Percentiles rank a stretch among this genome's conserved stretches.
These are phyloP conservation scores for Aspergillus fumigatus DNA, from an alignment of 2,329 filamentous ascomycete genomes.

Conservation along the genomic window DNA sequence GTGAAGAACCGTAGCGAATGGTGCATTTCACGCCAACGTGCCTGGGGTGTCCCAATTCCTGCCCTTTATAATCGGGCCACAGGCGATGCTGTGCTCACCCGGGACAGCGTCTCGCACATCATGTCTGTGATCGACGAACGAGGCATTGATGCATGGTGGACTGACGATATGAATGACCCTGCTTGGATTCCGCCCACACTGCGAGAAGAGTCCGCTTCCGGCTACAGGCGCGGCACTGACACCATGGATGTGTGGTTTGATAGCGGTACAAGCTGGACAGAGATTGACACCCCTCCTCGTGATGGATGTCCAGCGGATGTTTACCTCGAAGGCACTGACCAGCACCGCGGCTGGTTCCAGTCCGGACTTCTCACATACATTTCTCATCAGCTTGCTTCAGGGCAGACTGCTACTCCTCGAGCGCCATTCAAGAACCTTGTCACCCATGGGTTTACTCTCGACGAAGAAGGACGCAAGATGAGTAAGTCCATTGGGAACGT, in stretches of 20 bases:
- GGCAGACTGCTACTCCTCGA: slow-evolving; percentile 28
- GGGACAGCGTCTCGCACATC: slow-evolving; percentile 77
- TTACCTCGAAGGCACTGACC: slow-evolving; percentile 90
- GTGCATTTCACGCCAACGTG: slow-evolving; percentile 94
- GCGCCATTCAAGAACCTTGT: slow-evolving; percentile 86
- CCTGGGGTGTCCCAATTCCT: slow-evolving; percentile 96
- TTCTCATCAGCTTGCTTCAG: slow-evolving; percentile 48
- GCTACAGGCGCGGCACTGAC: slow-evolving; percentile 73
- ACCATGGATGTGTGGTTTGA: slow-evolving; percentile 99
- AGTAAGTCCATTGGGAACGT: slow-evolving; percentile 94
- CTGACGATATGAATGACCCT: slow-evolving; percentile 68
- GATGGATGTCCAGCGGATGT: slow-evolving; percentile 61
- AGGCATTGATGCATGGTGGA: slow-evolving; percentile 93
- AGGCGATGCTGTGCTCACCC: slow-evolving; percentile 72
- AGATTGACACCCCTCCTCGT: slow-evolving; percentile 35
- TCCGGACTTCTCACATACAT: slow-evolving; percentile 87
- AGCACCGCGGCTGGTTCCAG: slow-evolving; percentile 98
- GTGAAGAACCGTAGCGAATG: slow-evolving; percentile 85
- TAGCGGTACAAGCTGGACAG: slow-evolving; percentile 88
- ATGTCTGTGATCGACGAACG: slow-evolving; percentile 70
- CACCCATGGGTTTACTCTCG: slow-evolving; percentile 92
- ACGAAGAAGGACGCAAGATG: slow-evolving; percentile 92
- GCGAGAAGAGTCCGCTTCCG: slow-evolving; percentile 35
- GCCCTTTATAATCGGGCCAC: slow-evolving; percentile 69
- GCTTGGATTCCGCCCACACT: slow-evolving; percentile 71